A percentile compares a stretch with the other conserved stretches of the same genome.
These are phyloP conservation scores for Leishmania tropica DNA, from an alignment of 208 protist genomes.

Conservation along the genomic window DNA sequence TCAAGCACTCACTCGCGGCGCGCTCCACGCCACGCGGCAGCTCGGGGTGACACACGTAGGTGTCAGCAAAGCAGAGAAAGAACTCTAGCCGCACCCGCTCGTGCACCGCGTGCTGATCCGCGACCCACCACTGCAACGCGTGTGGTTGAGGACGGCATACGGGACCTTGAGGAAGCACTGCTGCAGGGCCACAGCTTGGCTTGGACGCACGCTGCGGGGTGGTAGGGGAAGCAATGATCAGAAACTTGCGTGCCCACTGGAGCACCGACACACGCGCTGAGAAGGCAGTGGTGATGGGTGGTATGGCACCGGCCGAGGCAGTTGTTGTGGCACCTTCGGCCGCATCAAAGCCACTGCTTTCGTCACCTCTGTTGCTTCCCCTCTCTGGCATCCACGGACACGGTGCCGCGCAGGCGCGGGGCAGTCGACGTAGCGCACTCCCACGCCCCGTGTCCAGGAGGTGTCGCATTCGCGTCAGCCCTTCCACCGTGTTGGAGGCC, in stretches of 20 bases:
- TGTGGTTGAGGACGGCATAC: slow-evolving; percentile 9
- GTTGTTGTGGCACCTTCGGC: background rate
- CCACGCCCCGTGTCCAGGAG: slow-evolving; percentile 34
- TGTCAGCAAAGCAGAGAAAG: slow-evolving; percentile 68
- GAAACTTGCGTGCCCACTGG: slow-evolving; percentile 45
- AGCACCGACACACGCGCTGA: slow-evolving; percentile 3
- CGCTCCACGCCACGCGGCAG: background rate
- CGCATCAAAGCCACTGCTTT: background rate
- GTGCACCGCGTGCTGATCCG: slow-evolving; percentile 83
- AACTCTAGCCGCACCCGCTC: slow-evolving; percentile 77
- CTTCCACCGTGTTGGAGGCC: background rate
- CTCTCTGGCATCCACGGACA: slow-evolving; percentile 16
- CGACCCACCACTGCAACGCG: slow-evolving; percentile 36
- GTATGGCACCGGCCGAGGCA: background rate
- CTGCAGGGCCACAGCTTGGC: background rate
- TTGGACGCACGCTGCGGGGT: background rate
- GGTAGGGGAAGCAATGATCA: slow-evolving; percentile 20
- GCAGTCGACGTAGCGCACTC: slow-evolving; percentile 24
- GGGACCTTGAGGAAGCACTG: background rate
- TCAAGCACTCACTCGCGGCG: background rate
- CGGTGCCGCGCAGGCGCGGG: slow-evolving; percentile 23
- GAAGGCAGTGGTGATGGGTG: slow-evolving; percentile 7
- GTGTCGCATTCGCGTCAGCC: slow-evolving; percentile 22
- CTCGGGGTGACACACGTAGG: slow-evolving; percentile 57
- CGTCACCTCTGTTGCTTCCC: background rate